Evolutionary conservation across 2,329 filamentous ascomycete genomes (phyloP).

Genomic region (Penicillium paneum): DNA sequence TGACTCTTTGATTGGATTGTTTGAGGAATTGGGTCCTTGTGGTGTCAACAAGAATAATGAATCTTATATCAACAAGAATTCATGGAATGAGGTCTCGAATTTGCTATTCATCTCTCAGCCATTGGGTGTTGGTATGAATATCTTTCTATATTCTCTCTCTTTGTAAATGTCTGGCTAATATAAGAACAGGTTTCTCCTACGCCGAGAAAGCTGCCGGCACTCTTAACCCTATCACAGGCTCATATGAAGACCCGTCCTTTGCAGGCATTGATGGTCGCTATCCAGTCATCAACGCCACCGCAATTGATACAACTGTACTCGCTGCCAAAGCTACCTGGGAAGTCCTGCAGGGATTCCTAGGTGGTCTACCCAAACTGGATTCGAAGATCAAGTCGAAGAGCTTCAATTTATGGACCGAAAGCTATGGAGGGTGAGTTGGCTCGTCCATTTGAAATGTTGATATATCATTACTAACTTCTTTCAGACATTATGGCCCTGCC

Average conservation of each 20-base stretch:
- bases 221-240: slow-evolving; percentile 44
- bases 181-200: slow-evolving; percentile 34
- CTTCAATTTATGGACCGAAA: slow-evolving; percentile 61
- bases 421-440: slow-evolving; percentile 45
- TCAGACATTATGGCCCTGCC: slow-evolving; percentile 52
- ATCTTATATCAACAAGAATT: slow-evolving; percentile 55
- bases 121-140: slow-evolving; percentile 50
- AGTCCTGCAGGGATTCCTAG: slow-evolving; percentile 54
- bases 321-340: slow-evolving; percentile 57
- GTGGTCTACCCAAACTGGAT: slow-evolving; percentile 49
- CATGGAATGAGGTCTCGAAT: slow-evolving; percentile 59
- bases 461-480: slow-evolving; percentile 10
- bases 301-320: slow-evolving; percentile 54
- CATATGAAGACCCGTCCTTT: slow-evolving; percentile 45
- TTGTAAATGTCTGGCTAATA: background rate
- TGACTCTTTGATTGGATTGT: slow-evolving; percentile 43
- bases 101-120: slow-evolving; percentile 62
- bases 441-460: background rate
- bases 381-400: slow-evolving; percentile 50
- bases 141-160: too few species aligned
- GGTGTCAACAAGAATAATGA: slow-evolving; percentile 45
- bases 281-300: slow-evolving; percentile 50
- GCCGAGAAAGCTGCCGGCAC: slow-evolving; percentile 39
- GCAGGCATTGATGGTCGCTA: slow-evolving; percentile 48
- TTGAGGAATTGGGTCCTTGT: slow-evolving; percentile 45